Evolutionary conservation across 75 land plant genomes (phyloP), one percentile per base, ranked within the genome.

Genomic region (Cunninghamia lanceolata): DNA sequence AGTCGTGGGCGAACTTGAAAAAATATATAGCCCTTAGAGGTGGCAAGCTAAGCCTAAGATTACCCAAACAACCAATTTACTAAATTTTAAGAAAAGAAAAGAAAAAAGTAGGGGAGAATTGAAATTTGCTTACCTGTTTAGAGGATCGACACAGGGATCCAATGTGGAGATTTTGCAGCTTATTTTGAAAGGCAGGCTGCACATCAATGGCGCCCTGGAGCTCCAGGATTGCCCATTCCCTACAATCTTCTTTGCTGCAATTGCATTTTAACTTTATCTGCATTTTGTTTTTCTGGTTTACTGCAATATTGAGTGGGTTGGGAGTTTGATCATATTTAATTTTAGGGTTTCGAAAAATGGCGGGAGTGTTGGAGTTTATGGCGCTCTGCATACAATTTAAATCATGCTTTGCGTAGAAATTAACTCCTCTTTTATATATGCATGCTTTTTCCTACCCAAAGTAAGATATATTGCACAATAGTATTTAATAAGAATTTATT

Each of bases 171-270:
- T 88, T 89, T 16, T 90, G 93, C 70, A 96, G 86, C 8, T 82
- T 83, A 32, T 82, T 84, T 35, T 87, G 86, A 83, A 90, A 85
- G 21, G 86, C 40, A 3, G 93, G 85, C 47, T 97, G 95, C 13
- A 91, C 84, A 85, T 96, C 96, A 39, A 97, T 85, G 30, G 92
- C 86, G 74, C 99, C 99, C 81, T 97, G 99, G 10, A 97, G 86
- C 86, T 97, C 99, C 38, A 97, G 71, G 42, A 97, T 94, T 4
- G 98, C 98, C 99, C 99, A 97, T 84, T 97, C 98, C 71, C 50
- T 87, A 89, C 99, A 97, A 3, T 89, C 85, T 21, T 84, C 91
- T 16, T n/a, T 80, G 30, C 90, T 92, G 70, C 97, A 95, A 21
- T 86, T 85, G 86, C 99, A 97, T 89, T 91, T 91, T 70, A 97